Conservation (phyloP, 768 basidiomycete genomes). For the Suillus alpinus region DNA sequence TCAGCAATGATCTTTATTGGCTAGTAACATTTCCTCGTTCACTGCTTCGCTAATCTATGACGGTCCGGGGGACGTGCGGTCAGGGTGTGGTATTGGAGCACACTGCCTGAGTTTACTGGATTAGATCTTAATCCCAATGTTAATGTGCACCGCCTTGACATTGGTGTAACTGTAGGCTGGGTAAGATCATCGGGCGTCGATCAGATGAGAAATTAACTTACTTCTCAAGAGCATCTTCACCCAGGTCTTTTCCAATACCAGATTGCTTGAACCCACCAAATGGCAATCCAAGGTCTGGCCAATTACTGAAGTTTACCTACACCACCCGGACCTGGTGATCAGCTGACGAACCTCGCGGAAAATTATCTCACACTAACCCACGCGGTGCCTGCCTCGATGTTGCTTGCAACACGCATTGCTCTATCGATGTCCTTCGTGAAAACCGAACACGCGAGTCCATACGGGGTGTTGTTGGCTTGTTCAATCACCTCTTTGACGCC, state of each 20-base stretch:
- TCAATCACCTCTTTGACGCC: slow-evolving; percentile 46
- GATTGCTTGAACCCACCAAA: slow-evolving; percentile 87
- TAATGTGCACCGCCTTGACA: slow-evolving; percentile 64
- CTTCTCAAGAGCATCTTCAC: slow-evolving; percentile 68
- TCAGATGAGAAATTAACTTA: slow-evolving; percentile 15
- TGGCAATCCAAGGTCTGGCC: slow-evolving; percentile 44
- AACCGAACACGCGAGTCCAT: slow-evolving; percentile 86
- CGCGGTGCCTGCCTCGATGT: slow-evolving; percentile 76
- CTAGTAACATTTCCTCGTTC: slow-evolving; percentile 1
- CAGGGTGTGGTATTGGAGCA: neutral
- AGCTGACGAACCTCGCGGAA: neutral
- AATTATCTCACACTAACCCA: slow-evolving; percentile 44
- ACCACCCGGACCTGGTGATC: slow-evolving; percentile 50
- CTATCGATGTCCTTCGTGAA: slow-evolving; percentile 79
- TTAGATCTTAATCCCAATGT: slow-evolving; percentile 35
- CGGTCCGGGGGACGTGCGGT: slow-evolving; percentile 1
- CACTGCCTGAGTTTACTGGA: slow-evolving; percentile 1
- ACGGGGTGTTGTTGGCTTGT: slow-evolving; percentile 82
- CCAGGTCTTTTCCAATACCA: slow-evolving; percentile 78
- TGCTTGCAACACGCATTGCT: slow-evolving; percentile 69
- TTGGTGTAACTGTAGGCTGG: slow-evolving; percentile 43
- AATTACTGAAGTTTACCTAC: slow-evolving; percentile 57
- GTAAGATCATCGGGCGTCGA: slow-evolving; percentile 48
- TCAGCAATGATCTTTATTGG: neutral
- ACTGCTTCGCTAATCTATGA: neutral